A percentile compares a stretch with the other conserved stretches of the same genome.
Conservation (phyloP, 1,139 yeast species). For the Debaryomyces psychrophilus region DNA sequence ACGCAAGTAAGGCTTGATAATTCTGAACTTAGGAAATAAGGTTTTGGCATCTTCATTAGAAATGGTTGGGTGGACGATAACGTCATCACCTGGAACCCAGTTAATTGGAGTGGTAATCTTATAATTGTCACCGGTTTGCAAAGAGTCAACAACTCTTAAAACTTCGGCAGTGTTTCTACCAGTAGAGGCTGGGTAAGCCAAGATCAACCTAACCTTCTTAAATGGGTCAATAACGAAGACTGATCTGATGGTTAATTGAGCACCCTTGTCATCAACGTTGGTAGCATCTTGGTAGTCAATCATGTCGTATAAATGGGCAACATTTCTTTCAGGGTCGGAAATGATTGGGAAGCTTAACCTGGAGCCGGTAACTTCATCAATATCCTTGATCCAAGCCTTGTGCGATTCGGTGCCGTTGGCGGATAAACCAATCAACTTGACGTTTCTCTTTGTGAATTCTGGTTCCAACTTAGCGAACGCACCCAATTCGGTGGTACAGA, state of each 20-base stretch:
- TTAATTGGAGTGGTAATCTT: constrained; percentile 81
- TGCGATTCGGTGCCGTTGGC: constrained; percentile 74
- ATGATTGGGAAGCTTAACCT: constrained; percentile 74
- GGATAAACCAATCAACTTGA: constrained; percentile 77
- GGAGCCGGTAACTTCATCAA: constrained; percentile 74
- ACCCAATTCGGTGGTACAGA: constrained; percentile 88
- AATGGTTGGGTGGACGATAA: constrained; percentile 76
- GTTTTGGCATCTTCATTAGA: constrained; percentile 72
- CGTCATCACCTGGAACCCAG: constrained; percentile 88
- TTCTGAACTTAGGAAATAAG: constrained; percentile 74
- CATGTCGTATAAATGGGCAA: constrained; percentile 76
- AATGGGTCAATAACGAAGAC: constrained; percentile 82
- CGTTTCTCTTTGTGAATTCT: constrained; percentile 75
- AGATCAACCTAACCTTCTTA: constrained; percentile 70
- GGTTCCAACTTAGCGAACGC: constrained; percentile 85
- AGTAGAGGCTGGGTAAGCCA: constrained; percentile 82
- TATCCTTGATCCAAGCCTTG: constrained; percentile 80
- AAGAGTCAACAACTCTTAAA: constrained; percentile 76
- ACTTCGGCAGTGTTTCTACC: constrained; percentile 91
- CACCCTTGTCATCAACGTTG: constrained; percentile 72
- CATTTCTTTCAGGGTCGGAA: constrained; percentile 73
- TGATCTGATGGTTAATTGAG: constrained; percentile 77
- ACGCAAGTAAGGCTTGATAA: constrained; percentile 75
- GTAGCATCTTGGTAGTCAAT: constrained; percentile 82
- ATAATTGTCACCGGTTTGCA: constrained; percentile 73